Base-by-base conservation (phyloP, 331 rosid genomes). In the Cydonia oblonga region DNA sequence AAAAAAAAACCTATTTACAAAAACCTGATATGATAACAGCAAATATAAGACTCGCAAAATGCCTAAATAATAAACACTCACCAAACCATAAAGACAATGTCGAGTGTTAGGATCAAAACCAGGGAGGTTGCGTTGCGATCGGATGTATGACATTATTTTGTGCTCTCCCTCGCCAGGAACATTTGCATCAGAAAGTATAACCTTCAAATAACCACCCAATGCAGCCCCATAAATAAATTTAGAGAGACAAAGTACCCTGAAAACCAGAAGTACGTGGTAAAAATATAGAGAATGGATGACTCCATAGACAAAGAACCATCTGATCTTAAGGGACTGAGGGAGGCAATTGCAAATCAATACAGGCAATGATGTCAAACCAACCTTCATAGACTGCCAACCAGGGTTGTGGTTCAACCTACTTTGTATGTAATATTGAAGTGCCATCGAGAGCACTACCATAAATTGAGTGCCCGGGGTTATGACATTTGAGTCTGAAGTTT, bases 81-180 rank as follows among this genome's bases (percentile, higher is more conserved):
- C 99, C 87, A 95, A 85, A 75, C 99, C 99, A 81, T 95, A 95
- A 65, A 95, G 81, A 81, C 97, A 91, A 72, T 95, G 97, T 42
- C 84, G 84, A 65, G 96, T 91, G 77, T 95, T 91, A 57, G 97
- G 99, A 85, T 91, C 82, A 70, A 87, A 95, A 42, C 99, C 97
- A 30, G 87, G 87, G 75, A 87, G 86, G 85, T 82, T 83, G 68
- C 97, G 92, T 66, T 91, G 99, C 74, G 24, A 77, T 70, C 99
- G 93, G 71, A 95, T 91, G 76, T 91, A 95, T 69, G 87, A 78
- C 88, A 95, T 95, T 76, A 91, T 87, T 86, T 95, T 95, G 84
- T 95, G 99, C 75, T 95, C 96, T 66, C 99, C 99, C 89, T 95
- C 99, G 12, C 99, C 99, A 68, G 93, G 93, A 69, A 84, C 96